Evolutionary conservation across 2,329 filamentous ascomycete species (phyloP).

Genomic region (Nothophoma quercina): DNA sequence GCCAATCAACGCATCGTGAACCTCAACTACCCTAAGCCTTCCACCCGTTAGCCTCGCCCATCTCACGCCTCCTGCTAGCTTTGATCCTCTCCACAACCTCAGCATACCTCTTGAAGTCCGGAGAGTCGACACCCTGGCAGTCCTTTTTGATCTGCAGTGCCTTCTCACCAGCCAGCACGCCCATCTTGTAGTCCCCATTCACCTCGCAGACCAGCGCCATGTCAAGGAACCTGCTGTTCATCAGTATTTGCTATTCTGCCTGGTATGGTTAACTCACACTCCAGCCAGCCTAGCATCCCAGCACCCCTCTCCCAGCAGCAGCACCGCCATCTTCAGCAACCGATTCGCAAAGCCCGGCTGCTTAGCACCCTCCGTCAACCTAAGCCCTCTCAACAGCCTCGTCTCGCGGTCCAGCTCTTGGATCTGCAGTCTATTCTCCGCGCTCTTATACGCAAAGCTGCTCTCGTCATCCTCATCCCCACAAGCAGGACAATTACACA

Average conservation of each 20-base stretch:
- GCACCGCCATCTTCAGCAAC: constrained; percentile 37
- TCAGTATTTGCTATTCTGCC: too few species aligned
- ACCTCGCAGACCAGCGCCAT: constrained; percentile 43
- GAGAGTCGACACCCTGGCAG: constrained; percentile 39
- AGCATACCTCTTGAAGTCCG: constrained; percentile 32
- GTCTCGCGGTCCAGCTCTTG: constrained; percentile 45
- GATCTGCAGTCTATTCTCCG: constrained; percentile 42
- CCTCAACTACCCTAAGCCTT: neutral
- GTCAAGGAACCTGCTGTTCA: constrained; percentile 36
- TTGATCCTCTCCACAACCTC: constrained; percentile 33
- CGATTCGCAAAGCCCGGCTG: constrained; percentile 26
- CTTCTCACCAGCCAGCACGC: constrained; percentile 28
- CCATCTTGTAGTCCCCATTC: constrained; percentile 31
- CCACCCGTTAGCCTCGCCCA: neutral
- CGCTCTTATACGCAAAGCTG: constrained; percentile 37
- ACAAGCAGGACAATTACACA: constrained; percentile 50
- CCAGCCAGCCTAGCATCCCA: constrained; percentile 33
- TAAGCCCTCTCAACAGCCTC: constrained; percentile 20
- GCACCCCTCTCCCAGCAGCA: constrained; percentile 38
- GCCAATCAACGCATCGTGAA: neutral
- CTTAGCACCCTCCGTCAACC: constrained; percentile 22
- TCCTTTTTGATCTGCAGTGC: constrained; percentile 39
- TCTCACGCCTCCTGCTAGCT: constrained; percentile 11
- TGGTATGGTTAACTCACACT: too few species aligned
- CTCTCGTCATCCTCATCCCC: constrained; percentile 33